Conservation (phyloP, 2,329 filamentous ascomycete genomes). For the Ambrosiella xylebori region DNA sequence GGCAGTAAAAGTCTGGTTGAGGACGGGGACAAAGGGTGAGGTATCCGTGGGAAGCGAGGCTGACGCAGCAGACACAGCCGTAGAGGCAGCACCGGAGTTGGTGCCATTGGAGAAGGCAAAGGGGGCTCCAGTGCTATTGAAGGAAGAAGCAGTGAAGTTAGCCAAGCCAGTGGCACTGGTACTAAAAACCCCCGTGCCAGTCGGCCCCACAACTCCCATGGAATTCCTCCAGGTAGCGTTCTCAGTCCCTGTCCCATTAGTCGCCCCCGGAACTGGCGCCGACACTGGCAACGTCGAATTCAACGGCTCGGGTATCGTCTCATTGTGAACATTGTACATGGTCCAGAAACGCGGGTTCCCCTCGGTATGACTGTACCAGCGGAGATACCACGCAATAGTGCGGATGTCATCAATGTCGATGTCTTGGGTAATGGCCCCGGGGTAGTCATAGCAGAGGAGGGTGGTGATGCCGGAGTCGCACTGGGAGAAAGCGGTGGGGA, state of each 20-base stretch:
- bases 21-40: neutral
- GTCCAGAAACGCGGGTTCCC: constrained; percentile 12
- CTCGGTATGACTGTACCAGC: constrained; percentile 10
- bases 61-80: neutral
- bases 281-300: constrained; percentile 4
- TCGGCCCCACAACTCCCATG: neutral
- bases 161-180: neutral
- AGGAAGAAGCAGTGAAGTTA: neutral
- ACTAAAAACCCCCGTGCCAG: neutral
- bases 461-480: constrained; percentile 4
- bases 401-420: constrained; percentile 10
- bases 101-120: neutral
- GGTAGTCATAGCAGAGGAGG: constrained; percentile 13
- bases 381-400: constrained; percentile 13
- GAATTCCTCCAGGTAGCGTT: neutral
- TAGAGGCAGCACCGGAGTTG: neutral
- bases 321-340: constrained; percentile 10
- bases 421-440: constrained; percentile 9
- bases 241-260: neutral
- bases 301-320: constrained; percentile 5
- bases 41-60: neutral
- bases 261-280: neutral
- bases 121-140: constrained; percentile 1
- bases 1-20: neutral
- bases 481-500: neutral